Percentiles rank a stretch among this genome's conserved stretches.
Evolutionary conservation across 441 rosid species (phyloP).

Genomic region (California macrophylla): DNA sequence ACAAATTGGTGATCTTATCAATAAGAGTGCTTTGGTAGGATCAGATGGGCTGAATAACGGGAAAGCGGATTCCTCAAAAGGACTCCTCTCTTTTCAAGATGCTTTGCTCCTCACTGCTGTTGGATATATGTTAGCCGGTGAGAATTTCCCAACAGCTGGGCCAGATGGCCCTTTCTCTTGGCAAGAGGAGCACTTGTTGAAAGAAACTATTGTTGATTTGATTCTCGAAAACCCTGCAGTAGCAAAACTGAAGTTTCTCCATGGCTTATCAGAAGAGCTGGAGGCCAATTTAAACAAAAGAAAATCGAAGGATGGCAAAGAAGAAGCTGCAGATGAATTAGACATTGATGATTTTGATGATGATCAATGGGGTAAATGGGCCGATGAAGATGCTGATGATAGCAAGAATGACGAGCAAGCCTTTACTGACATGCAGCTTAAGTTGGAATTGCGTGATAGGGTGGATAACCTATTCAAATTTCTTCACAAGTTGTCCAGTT

Average conservation of each 20-base stretch:
- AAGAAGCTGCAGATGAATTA: slow-evolving; percentile 34
- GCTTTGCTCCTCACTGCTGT: slow-evolving; percentile 58
- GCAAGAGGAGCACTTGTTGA: slow-evolving; percentile 91
- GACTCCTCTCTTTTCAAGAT: slow-evolving; percentile 49
- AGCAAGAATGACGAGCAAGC: slow-evolving; percentile 35
- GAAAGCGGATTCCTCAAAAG: background rate
- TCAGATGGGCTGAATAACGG: too few relatives aligned
- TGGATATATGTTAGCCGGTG: slow-evolving; percentile 87
- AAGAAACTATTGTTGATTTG: slow-evolving; percentile 73
- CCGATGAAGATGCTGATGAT: slow-evolving; percentile 53
- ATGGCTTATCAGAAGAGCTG: slow-evolving; percentile 57
- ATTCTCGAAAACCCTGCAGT: slow-evolving; percentile 59
- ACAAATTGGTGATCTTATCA: slow-evolving; percentile 78
- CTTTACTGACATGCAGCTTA: slow-evolving; percentile 69
- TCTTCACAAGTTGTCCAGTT: slow-evolving; percentile 65
- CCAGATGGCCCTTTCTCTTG: slow-evolving; percentile 84
- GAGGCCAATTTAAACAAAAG: slow-evolving; percentile 44
- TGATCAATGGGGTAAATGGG: slow-evolving; percentile 96
- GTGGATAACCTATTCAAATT: slow-evolving; percentile 68
- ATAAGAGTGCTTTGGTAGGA: slow-evolving; percentile 52
- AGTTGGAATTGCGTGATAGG: slow-evolving; percentile 73
- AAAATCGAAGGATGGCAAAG: slow-evolving; percentile 34
- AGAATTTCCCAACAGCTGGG: slow-evolving; percentile 87
- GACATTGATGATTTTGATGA: slow-evolving; percentile 78
- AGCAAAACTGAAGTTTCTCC: slow-evolving; percentile 62